Evolutionary conservation across 495 filamentous ascomycete species (phyloP).

Genomic region (Usnea hakonensis): DNA sequence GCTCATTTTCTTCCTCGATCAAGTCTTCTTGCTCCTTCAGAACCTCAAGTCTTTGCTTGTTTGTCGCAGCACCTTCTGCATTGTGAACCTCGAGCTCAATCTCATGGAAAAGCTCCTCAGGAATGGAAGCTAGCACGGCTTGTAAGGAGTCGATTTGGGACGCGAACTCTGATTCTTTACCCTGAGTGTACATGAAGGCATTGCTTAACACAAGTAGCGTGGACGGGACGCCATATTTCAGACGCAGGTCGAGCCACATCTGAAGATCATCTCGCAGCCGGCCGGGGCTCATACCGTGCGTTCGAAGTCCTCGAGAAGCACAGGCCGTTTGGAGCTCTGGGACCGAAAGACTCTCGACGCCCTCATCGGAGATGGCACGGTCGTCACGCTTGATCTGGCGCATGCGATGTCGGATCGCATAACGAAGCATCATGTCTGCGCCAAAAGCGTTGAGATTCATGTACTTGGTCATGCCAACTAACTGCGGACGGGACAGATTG

Average conservation of each 20-base stretch:
- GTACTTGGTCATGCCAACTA: constrained; percentile 97
- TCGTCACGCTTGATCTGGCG: constrained; percentile 98
- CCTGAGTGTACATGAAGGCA: constrained; percentile 89
- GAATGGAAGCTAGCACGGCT: constrained; percentile 85
- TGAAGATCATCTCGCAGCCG: constrained; percentile 84
- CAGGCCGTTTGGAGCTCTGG: constrained; percentile 87
- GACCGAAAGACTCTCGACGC: constrained; percentile 86
- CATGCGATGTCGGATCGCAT: constrained; percentile 96
- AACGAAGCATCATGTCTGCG: constrained; percentile 94
- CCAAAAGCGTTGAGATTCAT: constrained; percentile 97
- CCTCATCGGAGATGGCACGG: constrained; percentile 88
- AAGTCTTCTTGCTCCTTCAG: constrained; percentile 98
- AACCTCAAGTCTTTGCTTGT: constrained; percentile 98
- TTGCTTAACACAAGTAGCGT: constrained; percentile 94
- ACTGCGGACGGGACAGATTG: constrained; percentile 89
- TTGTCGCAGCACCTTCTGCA: constrained; percentile 93
- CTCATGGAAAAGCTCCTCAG: constrained; percentile 98
- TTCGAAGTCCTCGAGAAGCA: constrained; percentile 84
- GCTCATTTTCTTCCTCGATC: constrained; percentile 93
- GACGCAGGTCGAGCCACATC: constrained; percentile 88
- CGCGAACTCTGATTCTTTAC: constrained; percentile 79
- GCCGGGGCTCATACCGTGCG: constrained; percentile 79
- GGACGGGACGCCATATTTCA: constrained; percentile 88
- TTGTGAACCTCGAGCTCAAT: constrained; percentile 98
- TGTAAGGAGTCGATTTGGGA: constrained; percentile 91